Percentiles rank a stretch among this genome's conserved stretches.
These are phyloP conservation scores for Dichomitus squalens DNA, from an alignment of 1,284 basidiomycete species.

Conservation along the genomic window DNA sequence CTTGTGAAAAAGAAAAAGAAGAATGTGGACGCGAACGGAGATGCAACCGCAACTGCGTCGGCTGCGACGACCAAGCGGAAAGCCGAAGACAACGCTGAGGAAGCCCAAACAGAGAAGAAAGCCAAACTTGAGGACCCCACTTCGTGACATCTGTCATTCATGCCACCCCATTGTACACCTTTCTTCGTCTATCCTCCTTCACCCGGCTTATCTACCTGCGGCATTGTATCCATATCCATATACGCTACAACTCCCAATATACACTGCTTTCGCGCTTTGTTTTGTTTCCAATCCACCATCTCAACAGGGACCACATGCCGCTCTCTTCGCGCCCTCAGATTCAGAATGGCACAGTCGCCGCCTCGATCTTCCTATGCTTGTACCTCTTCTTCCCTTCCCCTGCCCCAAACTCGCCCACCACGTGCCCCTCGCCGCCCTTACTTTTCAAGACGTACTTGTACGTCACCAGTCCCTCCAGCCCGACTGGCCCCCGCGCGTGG, in stretches of 20 bases:
- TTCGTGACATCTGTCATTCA: constrained; percentile 15
- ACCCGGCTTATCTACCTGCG: background rate
- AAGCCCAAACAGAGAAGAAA: constrained; percentile 62
- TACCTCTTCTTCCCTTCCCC: constrained; percentile 76
- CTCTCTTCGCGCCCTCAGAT: constrained; percentile 32
- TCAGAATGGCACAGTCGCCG: constrained; percentile 53
- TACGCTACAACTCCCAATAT: constrained; percentile 15
- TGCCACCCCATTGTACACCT: background rate
- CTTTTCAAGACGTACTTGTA: constrained; percentile 94
- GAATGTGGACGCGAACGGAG: constrained; percentile 39
- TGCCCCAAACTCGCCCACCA: constrained; percentile 78
- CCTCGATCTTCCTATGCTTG: constrained; percentile 64
- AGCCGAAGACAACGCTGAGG: constrained; percentile 58
- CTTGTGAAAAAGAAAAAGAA: constrained; percentile 88
- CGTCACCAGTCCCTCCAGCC: constrained; percentile 91
- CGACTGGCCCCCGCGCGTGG: constrained; percentile 96
- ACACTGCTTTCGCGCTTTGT: constrained; percentile 6
- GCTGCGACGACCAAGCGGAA: constrained; percentile 60
- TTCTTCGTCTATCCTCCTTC: background rate
- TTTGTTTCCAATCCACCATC: background rate
- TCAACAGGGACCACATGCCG: background rate
- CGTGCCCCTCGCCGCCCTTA: constrained; percentile 70
- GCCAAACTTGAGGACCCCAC: constrained; percentile 51
- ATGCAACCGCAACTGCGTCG: constrained; percentile 19
- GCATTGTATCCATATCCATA: constrained; percentile 24